Conservation (phyloP, 2,329 filamentous ascomycete genomes). For the Colletotrichum lini region DNA sequence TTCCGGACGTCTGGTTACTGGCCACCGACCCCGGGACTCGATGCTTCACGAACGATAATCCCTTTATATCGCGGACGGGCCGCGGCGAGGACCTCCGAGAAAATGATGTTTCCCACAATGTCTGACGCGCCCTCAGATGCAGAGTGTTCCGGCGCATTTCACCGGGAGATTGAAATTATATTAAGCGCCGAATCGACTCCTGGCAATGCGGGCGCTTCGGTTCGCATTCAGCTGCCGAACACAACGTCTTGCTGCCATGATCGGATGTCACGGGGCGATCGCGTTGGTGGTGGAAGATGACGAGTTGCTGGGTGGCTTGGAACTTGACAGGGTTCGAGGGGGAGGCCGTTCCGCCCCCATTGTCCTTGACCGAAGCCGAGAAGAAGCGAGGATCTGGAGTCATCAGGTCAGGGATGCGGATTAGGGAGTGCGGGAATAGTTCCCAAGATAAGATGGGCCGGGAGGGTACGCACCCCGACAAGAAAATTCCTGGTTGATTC, state of each 20-base stretch:
- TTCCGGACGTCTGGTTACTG: slow-evolving; percentile 15
- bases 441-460: not conserved
- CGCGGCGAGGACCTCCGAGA: slow-evolving; percentile 4
- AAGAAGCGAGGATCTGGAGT: slow-evolving; percentile 18
- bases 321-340: slow-evolving; percentile 22
- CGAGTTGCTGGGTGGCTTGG: slow-evolving; percentile 36
- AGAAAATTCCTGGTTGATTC: slow-evolving; percentile 11
- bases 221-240: slow-evolving; percentile 19
- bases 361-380: slow-evolving; percentile 17
- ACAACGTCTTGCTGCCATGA: not conserved
- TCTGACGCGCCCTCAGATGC: not conserved
- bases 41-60: slow-evolving; percentile 13
- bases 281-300: slow-evolving; percentile 7
- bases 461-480: slow-evolving; percentile 8
- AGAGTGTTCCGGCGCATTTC: too few species aligned
- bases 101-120: not conserved
- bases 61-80: slow-evolving; percentile 23
- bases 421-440: slow-evolving; percentile 1
- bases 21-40: slow-evolving; percentile 9
- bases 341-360: slow-evolving; percentile 16
- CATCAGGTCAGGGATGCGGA: slow-evolving; percentile 17
- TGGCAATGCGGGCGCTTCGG: not conserved
- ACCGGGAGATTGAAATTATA: not conserved
- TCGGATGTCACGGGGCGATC: slow-evolving; percentile 19
- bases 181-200: not conserved